These are phyloP conservation scores for Boletus rex-veris DNA, from an alignment of 768 basidiomycete genomes.

Conservation along the genomic window DNA sequence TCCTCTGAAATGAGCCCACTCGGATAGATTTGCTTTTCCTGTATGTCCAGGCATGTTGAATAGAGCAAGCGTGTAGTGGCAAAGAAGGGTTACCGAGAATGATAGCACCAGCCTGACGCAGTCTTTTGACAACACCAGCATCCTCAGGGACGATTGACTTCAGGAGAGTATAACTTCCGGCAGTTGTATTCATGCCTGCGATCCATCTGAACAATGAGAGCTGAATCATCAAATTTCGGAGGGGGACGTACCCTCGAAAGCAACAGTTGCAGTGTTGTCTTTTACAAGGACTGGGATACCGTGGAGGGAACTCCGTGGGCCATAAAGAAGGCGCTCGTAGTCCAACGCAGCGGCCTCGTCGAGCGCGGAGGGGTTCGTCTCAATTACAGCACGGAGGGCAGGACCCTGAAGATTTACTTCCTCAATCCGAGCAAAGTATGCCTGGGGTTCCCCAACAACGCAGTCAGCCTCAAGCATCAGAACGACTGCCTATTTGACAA, in stretches of 20 bases:
- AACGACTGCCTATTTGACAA: too few relatives aligned
- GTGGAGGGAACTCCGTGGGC: slow-evolving; percentile 33
- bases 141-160: slow-evolving; percentile 34
- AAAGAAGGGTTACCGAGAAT: slow-evolving; percentile 26
- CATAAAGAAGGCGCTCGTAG: slow-evolving; percentile 26
- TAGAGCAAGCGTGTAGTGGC: neutral
- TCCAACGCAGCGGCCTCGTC: slow-evolving; percentile 35
- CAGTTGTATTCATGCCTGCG: slow-evolving; percentile 40
- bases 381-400: slow-evolving; percentile 37
- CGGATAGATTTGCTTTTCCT: slow-evolving; percentile 47
- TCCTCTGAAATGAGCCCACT: slow-evolving; percentile 38
- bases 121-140: slow-evolving; percentile 31
- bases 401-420: slow-evolving; percentile 42
- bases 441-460: slow-evolving; percentile 19
- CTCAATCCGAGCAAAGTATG: slow-evolving; percentile 41
- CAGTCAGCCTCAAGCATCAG: neutral
- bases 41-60: neutral
- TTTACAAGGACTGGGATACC: slow-evolving; percentile 40
- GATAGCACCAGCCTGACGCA: slow-evolving; percentile 34
- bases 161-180: slow-evolving; percentile 38
- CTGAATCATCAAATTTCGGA: too few relatives aligned
- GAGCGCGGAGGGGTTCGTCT: slow-evolving; percentile 38
- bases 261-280: slow-evolving; percentile 33
- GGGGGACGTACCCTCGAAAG: slow-evolving; percentile 20
- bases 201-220: neutral